Percentiles rank a stretch among this genome's conserved stretches.
Conservation (phyloP, 2,329 filamentous ascomycete species). For the Pseudopyrenochaeta lycopersici region DNA sequence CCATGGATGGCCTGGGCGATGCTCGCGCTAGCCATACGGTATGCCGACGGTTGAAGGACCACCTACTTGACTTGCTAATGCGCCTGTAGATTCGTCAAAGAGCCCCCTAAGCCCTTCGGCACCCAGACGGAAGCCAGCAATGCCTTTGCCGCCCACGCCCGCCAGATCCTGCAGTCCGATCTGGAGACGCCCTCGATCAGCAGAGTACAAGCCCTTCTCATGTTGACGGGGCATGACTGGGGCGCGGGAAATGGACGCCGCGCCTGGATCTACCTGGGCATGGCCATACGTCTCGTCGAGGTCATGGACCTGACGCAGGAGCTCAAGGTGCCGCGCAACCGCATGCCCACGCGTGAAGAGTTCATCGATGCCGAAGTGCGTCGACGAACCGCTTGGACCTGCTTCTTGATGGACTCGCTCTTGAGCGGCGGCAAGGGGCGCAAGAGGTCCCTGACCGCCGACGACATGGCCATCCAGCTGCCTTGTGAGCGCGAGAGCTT, state of each 20-base stretch:
- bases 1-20: conserved; percentile 53
- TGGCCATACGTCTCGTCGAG: conserved; percentile 52
- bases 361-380: conserved; percentile 54
- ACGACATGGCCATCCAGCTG: conserved; percentile 51
- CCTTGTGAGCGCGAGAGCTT: conserved; percentile 52
- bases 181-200: conserved; percentile 51
- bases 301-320: conserved; percentile 53
- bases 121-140: conserved; percentile 53
- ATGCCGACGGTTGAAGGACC: conserved; percentile 5
- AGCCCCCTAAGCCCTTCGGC: conserved; percentile 45
- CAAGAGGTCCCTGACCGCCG: conserved; percentile 44
- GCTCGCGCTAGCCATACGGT: conserved; percentile 52
- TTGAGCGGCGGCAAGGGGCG: conserved; percentile 52
- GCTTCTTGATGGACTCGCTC: conserved; percentile 54
- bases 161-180: conserved; percentile 51
- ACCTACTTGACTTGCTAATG: conserved; percentile 2
- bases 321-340: conserved; percentile 39
- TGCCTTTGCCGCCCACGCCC: conserved; percentile 52
- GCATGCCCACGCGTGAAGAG: conserved; percentile 47
- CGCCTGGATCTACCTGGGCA: conserved; percentile 54
- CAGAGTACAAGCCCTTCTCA: conserved; percentile 52
- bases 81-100: conserved; percentile 46
- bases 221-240: conserved; percentile 58
- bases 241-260: conserved; percentile 54
- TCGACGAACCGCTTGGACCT: conserved; percentile 52